Conservation (phyloP, 345 rosid genomes). For the Aquilaria sinensis region DNA sequence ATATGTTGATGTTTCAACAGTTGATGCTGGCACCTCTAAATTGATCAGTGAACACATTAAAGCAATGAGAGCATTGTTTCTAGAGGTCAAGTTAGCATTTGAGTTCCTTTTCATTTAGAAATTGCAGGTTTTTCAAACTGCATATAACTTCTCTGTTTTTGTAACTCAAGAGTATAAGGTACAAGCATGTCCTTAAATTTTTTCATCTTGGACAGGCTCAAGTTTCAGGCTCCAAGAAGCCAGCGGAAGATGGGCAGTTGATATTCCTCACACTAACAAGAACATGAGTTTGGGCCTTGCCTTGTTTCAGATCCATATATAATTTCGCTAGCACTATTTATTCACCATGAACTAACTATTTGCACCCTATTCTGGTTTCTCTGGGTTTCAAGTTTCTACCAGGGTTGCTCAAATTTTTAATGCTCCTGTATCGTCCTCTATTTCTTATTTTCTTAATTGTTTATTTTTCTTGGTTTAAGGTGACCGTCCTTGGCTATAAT, state of each 20-base stretch:
- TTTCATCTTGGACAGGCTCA: slow-evolving; percentile 53
- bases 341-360: not conserved
- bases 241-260: slow-evolving; percentile 84
- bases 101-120: not conserved
- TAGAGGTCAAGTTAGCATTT: slow-evolving; percentile 49
- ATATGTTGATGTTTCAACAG: slow-evolving; percentile 90
- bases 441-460: slow-evolving; percentile 1
- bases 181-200: too few species aligned
- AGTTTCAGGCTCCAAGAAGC: slow-evolving; percentile 94
- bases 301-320: too few species aligned
- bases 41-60: slow-evolving; percentile 51
- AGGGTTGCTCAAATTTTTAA: not conserved
- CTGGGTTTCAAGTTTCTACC: not conserved
- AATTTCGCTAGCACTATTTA: too few species aligned
- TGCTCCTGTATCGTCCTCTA: not conserved
- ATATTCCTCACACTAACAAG: slow-evolving; percentile 54
- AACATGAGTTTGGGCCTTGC: too few species aligned
- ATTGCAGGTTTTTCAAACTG: too few species aligned
- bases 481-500: slow-evolving; percentile 78
- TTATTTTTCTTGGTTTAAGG: slow-evolving; percentile 30
- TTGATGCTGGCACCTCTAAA: slow-evolving; percentile 74
- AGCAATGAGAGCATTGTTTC: slow-evolving; percentile 67
- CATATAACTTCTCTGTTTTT: not conserved
- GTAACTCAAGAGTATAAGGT: too few species aligned
- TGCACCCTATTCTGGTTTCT: not conserved